Evolutionary conservation across 805 yeast genomes (phyloP), one percentile per base, ranked within the genome.

Genomic region (Cyberlindnera misumaiensis): DNA sequence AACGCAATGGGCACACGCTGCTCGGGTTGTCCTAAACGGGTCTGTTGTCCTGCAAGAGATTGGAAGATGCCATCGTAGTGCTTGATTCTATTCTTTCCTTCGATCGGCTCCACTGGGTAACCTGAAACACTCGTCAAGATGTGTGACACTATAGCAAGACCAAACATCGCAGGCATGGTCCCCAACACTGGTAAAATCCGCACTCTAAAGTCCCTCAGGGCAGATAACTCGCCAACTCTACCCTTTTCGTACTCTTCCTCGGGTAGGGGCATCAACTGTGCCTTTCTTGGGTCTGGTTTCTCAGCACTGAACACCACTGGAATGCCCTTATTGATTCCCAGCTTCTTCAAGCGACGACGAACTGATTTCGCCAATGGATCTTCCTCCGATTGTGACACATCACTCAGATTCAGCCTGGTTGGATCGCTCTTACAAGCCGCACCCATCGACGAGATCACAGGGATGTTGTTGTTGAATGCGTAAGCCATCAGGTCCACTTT

Each of bases 361-460:
- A 88, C 95, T 0, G 90, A 67, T 45, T 95, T 75, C 11, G 96
- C 85, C 42, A 93, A 67, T 6, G 97, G 93, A 60, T 93, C 99
- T 60, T 93, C 99, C 53, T 84, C 90, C 0, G 98, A 85, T 37
- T 74, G 75, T 26, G 94, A 80, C 38, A 93, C 77, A 61, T 93
- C 99, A 26, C 88, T 88, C 30, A 93, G 72, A 56, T 87, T 84
- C 41, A 93, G 76, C 53, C 97, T 70, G 3, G 97, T 82, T 11
- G 97, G 94, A 57, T 93, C 99, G 37, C 95, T 82, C 59, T 93
- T 93, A 50, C 96, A 83, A 4, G 96, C 95, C 1, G 99, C 97
- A 20, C 99, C 99, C 78, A 94, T 94, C 1, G 96, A 84, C 4
- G 95, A 80, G 29, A 93, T 73, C 25, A 88, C 83, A n/a, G 74